A percentile compares a stretch with the other conserved stretches of the same genome.
Evolutionary conservation across 2,329 filamentous ascomycete species (phyloP).

Genomic region (Penicillium occitanis): DNA sequence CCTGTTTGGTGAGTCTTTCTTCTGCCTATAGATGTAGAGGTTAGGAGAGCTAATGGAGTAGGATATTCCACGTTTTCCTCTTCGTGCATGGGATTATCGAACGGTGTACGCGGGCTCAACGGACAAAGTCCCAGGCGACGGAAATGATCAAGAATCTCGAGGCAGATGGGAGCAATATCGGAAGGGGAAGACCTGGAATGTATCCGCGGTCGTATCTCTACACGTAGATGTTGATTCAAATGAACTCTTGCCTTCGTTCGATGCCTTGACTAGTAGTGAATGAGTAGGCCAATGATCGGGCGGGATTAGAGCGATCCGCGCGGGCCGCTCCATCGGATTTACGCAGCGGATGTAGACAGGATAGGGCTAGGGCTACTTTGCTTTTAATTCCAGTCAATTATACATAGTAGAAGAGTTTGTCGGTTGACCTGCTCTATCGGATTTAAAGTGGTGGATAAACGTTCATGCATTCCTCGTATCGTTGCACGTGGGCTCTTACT

Average conservation of each 20-base stretch:
- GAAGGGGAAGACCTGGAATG: background rate
- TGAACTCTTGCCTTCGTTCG: background rate
- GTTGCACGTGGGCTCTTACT: background rate
- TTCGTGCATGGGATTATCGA: conserved; percentile 15
- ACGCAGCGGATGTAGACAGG: background rate
- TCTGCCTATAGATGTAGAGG: background rate
- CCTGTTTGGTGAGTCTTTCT: conserved; percentile 29
- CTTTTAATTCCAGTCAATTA: too few species aligned
- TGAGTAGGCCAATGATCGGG: too few species aligned
- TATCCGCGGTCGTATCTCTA: background rate
- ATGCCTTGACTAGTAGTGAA: too few species aligned
- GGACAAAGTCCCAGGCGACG: background rate
- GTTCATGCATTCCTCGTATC: too few species aligned
- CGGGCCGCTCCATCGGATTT: background rate
- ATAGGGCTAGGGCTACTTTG: too few species aligned
- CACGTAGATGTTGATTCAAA: background rate
- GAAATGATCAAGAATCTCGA: conserved; percentile 14
- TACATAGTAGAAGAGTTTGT: too few species aligned
- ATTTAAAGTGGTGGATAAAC: too few species aligned
- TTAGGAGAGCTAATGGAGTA: background rate
- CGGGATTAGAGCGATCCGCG: background rate
- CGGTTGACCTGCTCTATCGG: too few species aligned
- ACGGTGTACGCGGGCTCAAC: background rate
- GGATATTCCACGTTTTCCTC: conserved; percentile 15
- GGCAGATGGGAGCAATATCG: background rate